Conservation (phyloP, 1,139 yeast species). For the Barnettozyma hawaiiensis region DNA sequence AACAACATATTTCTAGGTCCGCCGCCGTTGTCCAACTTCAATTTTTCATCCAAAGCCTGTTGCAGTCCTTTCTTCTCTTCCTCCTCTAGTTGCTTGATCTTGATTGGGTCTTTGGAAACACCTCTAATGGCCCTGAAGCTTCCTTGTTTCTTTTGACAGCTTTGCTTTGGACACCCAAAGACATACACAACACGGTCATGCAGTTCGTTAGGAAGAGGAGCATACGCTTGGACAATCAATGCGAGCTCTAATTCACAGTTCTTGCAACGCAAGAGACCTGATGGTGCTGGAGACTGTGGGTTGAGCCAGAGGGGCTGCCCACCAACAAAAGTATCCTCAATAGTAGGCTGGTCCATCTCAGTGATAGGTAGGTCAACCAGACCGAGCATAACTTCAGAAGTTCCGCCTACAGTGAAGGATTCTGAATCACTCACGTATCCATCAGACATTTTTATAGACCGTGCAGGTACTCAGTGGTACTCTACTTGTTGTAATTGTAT, state of each 20-base stretch:
- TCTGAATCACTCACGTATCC: not conserved
- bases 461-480: not conserved
- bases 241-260: conserved; percentile 60
- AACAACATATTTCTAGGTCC: conserved; percentile 35
- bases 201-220: conserved; percentile 64
- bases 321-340: conserved; percentile 77
- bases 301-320: conserved; percentile 64
- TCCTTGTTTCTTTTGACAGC: conserved; percentile 66
- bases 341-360: conserved; percentile 39
- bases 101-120: conserved; percentile 50
- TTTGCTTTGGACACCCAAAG: conserved; percentile 61
- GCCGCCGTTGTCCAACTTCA: conserved; percentile 38
- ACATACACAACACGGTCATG: conserved; percentile 81
- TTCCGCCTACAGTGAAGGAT: not conserved
- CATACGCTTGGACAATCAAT: conserved; percentile 68
- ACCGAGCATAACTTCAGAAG: conserved; percentile 44
- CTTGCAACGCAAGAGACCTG: conserved; percentile 51
- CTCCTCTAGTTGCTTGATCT: conserved; percentile 36
- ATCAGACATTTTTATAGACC: not conserved
- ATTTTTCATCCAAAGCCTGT: conserved; percentile 37
- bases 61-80: conserved; percentile 36
- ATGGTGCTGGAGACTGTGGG: conserved; percentile 49
- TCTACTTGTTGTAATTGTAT: not conserved
- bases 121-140: conserved; percentile 73
- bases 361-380: conserved; percentile 48